These are phyloP conservation scores for Aphanomyces stellatus DNA, from an alignment of 352 stramenopile species.

Conservation along the genomic window DNA sequence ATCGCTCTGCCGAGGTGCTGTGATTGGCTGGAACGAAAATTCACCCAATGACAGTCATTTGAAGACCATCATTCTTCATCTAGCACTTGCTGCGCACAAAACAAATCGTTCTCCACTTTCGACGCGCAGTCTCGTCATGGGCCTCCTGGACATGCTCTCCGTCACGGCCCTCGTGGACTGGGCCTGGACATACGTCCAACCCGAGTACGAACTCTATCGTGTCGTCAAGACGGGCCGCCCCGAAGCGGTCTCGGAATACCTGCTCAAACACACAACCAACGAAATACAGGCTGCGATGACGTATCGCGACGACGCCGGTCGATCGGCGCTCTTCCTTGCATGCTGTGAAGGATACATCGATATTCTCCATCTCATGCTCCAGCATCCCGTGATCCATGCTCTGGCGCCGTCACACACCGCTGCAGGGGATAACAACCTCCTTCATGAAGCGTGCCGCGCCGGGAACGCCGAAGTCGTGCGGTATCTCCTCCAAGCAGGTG, in stretches of 20 bases:
- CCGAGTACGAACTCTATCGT: neutral
- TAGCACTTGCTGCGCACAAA: neutral
- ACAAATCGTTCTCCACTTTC: no score
- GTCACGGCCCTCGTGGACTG: constrained; percentile 2
- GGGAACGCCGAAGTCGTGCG: neutral
- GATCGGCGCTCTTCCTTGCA: neutral
- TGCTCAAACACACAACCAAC: neutral
- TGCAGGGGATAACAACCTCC: neutral
- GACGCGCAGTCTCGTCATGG: no score
- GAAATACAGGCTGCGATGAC: neutral
- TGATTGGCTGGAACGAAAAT: neutral
- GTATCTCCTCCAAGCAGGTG: constrained; percentile 1
- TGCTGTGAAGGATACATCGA: constrained; percentile 3
- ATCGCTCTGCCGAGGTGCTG: no score
- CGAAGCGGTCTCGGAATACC: neutral
- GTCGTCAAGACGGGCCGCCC: constrained; percentile 4
- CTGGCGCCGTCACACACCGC: neutral
- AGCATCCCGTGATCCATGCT: neutral
- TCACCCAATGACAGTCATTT: neutral
- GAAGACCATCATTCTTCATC: neutral
- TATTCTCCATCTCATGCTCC: neutral
- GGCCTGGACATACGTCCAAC: constrained; percentile 3
- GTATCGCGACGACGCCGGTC: neutral
- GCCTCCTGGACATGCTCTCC: neutral
- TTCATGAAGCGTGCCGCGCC: constrained; percentile 2